A percentile compares a stretch with the other conserved stretches of the same genome.
Conservation (phyloP, 148 eudicot species). For the Nepenthes gracilis region DNA sequence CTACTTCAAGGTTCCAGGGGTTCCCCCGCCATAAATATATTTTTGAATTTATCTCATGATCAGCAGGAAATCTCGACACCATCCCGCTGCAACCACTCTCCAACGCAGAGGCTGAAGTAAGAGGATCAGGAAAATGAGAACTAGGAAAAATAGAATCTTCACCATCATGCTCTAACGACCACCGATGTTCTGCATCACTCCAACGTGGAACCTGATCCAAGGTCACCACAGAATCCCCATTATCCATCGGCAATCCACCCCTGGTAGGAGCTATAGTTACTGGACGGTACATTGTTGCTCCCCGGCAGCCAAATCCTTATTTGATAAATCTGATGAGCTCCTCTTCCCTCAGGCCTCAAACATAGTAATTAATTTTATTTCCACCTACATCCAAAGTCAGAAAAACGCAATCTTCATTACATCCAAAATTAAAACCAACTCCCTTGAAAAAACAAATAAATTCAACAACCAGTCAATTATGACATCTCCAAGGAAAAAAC, state of each 20-base stretch:
- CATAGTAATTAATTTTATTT: background rate
- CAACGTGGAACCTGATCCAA: conserved; percentile 94
- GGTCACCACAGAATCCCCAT: conserved; percentile 67
- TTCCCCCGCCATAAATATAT: conserved; percentile 94
- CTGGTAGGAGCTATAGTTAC: conserved; percentile 46
- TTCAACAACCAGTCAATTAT: too few relatives aligned
- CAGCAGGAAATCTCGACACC: conserved; percentile 82
- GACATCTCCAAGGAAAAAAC: too few relatives aligned
- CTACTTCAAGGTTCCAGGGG: conserved; percentile 99
- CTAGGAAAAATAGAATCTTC: conserved; percentile 38
- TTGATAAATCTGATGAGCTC: too few relatives aligned
- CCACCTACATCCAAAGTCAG: too few relatives aligned
- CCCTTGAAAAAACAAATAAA: too few relatives aligned
- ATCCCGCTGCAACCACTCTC: conserved; percentile 51
- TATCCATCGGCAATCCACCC: conserved; percentile 70
- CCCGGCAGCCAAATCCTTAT: background rate
- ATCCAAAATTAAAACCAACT: too few relatives aligned
- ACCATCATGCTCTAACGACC: conserved; percentile 42
- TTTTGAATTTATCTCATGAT: conserved; percentile 76
- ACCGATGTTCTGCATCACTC: conserved; percentile 71
- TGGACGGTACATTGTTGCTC: conserved; percentile 35
- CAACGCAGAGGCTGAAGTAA: conserved; percentile 53
- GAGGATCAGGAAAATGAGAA: conserved; percentile 73
- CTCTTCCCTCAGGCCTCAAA: background rate
- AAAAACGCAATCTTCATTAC: too few relatives aligned